Evolutionary conservation across 2,329 filamentous ascomycete genomes (phyloP).

Genomic region (Penicillium vulpinum): DNA sequence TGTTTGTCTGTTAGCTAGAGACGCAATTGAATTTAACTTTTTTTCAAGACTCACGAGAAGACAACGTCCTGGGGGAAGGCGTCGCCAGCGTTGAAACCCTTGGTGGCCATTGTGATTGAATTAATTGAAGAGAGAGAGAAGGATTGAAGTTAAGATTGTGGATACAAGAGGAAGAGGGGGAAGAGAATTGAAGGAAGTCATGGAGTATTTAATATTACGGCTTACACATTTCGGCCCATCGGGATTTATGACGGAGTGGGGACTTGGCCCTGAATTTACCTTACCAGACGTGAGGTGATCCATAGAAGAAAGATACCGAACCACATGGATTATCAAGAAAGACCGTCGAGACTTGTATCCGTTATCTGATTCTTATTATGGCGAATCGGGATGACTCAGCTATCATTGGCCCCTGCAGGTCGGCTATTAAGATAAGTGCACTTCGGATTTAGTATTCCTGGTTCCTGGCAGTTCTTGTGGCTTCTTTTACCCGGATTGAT

Average conservation of each 20-base stretch:
- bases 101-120: conserved; percentile 55
- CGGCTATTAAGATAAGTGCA: background rate
- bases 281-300: conserved; percentile 32
- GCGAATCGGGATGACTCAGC: background rate
- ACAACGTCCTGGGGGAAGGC: conserved; percentile 75
- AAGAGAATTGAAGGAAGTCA: conserved; percentile 2
- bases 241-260: conserved; percentile 24
- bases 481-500: background rate
- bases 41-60: conserved; percentile 67
- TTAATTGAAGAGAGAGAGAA: conserved; percentile 10
- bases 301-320: conserved; percentile 41
- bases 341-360: conserved; percentile 38
- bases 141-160: conserved; percentile 5
- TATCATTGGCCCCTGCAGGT: background rate
- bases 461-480: background rate
- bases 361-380: background rate
- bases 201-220: conserved; percentile 20
- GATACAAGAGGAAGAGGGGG: conserved; percentile 9
- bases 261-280: conserved; percentile 8
- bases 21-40: background rate
- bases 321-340: conserved; percentile 36
- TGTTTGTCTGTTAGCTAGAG: conserved; percentile 30
- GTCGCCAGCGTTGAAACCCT: conserved; percentile 74
- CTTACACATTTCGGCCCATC: conserved; percentile 31
- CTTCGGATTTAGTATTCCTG: background rate